A percentile compares a stretch with the other conserved stretches of the same genome.
Evolutionary conservation across 768 basidiomycete species (phyloP).

Genomic region (Amanita fuliginea): DNA sequence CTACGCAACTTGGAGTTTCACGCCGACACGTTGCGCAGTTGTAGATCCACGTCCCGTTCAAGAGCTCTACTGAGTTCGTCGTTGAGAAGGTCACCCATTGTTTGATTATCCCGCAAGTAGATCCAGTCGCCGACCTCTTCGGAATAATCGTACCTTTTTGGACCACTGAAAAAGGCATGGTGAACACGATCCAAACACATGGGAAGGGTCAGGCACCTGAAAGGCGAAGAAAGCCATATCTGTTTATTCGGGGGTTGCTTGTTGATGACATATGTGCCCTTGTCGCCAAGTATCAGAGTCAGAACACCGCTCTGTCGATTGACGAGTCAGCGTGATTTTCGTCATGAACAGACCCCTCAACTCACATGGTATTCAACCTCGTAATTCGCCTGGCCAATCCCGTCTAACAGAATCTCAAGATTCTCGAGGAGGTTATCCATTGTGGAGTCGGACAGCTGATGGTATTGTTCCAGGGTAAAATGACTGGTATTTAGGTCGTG

Average conservation of each 20-base stretch:
- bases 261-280: conserved; percentile 91
- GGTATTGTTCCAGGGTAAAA: conserved; percentile 57
- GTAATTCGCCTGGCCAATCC: conserved; percentile 36
- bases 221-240: conserved; percentile 89
- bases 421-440: conserved; percentile 71
- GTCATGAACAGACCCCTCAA: conserved; percentile 2
- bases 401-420: conserved; percentile 65
- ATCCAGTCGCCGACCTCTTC: conserved; percentile 52
- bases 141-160: conserved; percentile 83
- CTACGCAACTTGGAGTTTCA: not conserved
- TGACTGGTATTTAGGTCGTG: conserved; percentile 15
- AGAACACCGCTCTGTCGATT: conserved; percentile 72
- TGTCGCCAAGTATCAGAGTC: conserved; percentile 62
- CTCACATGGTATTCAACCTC: conserved; percentile 88
- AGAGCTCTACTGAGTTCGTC: conserved; percentile 44
- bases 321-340: not conserved
- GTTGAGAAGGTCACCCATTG: conserved; percentile 53
- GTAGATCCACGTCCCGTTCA: conserved; percentile 19
- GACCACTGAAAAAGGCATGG: conserved; percentile 45
- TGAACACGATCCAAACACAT: not conserved
- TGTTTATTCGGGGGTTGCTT: conserved; percentile 97
- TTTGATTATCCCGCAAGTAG: conserved; percentile 57
- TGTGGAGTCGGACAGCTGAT: conserved; percentile 58
- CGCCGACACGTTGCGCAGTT: conserved; percentile 14
- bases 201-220: conserved; percentile 39